Base-by-base conservation (phyloP, 2,329 filamentous ascomycete genomes). In the Aspergillus melleus region DNA sequence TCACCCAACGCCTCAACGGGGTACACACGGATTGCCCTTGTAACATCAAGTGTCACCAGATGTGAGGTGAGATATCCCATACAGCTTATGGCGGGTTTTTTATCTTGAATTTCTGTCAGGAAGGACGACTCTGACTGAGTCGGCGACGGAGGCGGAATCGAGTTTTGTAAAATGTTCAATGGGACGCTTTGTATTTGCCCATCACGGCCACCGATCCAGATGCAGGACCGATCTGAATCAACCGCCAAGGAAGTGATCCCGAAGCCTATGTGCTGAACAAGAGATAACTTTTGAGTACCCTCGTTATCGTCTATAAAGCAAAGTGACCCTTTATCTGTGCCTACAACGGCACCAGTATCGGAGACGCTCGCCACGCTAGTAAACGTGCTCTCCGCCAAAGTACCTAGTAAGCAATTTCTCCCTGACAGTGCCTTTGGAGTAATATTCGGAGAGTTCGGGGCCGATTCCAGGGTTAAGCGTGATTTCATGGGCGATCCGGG, bases 291-390 rank as follows among this genome's bases (percentile, higher is more conserved):
- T 74, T 90, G 89, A 62, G 87, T 85, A 62, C 88, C 88, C 54
- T 85, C 87, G 32, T 84, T 85, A 65, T 96, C 90, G 63, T 97
- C 90, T 32, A 97, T 81, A 30, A 96, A 80, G 74, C 94, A 98
- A n/a, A 99, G 81, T 70, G 96, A 90, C 29, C 95, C 95, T 60
- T 87, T 86, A 70, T 97, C 93, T 3, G 94, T 91, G 77, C 92
- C 95, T 47, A 98, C 81, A 46, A 98, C 84, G 19, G 92, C 89
- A 68, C 88, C 90, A 47, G 84, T 84, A 39, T 90, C 86, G 42
- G 90, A 88, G 36, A 96, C 84, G 16, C 86, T 81, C 16, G 88
- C 85, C 5, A 92, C 87, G 64, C 90, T 91, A 19, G 88, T 91
- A 70, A 99, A 98, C 0, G 88, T 94, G 8, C 88, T 87, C 61